Percentiles rank a stretch among this genome's conserved stretches.
phyloP scores from a whole-genome alignment of 2,329 filamentous ascomycete genomes.

The Phaeosphaeria sp. region DNA sequence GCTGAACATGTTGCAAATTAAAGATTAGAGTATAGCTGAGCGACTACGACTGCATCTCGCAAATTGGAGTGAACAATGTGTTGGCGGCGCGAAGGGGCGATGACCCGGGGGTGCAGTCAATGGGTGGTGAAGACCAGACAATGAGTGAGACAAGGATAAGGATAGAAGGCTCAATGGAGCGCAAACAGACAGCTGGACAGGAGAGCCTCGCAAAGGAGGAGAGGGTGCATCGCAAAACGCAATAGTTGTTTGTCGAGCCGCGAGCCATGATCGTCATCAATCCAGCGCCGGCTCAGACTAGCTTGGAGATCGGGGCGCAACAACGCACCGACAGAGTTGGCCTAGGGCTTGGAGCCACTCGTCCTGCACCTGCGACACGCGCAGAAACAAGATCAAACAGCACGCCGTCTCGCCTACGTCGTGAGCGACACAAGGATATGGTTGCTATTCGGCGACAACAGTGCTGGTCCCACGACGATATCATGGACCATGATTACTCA shows the following conservation, averaged over 20 bases:
- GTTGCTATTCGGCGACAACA: not conserved
- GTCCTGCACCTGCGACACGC: no score
- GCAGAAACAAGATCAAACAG: constrained; percentile 18
- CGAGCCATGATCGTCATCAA: not conserved
- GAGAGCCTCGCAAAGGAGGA: not conserved
- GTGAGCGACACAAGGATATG: not conserved
- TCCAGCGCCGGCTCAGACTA: no score
- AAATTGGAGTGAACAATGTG: constrained; percentile 10
- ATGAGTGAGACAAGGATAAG: not conserved
- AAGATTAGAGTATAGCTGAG: constrained; percentile 23
- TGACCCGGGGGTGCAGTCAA: not conserved
- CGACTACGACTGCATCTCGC: constrained; percentile 31
- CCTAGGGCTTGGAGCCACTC: no score
- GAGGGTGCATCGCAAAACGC: not conserved
- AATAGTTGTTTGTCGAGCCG: constrained; percentile 2
- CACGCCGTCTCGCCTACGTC: not conserved
- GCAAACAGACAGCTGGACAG: not conserved
- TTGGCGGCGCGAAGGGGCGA: constrained; percentile 16
- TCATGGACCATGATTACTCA: no score
- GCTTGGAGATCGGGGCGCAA: not conserved
- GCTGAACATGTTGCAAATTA: constrained; percentile 42
- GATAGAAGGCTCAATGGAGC: not conserved
- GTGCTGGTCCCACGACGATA: no score
- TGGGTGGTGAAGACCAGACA: not conserved
- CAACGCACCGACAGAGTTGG: no score